phyloP scores from a whole-genome alignment of 192 early-diverging fungal genomes.

The Podila minutissima region DNA sequence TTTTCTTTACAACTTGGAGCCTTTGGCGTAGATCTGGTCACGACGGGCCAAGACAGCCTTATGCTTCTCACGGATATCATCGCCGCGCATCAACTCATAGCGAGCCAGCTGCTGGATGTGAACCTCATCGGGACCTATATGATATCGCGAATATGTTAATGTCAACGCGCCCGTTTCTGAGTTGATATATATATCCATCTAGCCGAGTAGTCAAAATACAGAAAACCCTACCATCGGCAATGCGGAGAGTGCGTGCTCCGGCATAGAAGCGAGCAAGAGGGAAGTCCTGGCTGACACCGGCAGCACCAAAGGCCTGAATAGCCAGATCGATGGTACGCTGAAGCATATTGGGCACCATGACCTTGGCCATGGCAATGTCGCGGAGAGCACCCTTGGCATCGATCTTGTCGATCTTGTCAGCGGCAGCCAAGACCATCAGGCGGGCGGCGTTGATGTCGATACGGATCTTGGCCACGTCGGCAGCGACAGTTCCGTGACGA shows the following conservation, averaged over 20 bases:
- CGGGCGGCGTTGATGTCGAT: conserved; percentile 93
- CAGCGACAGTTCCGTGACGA: conserved; percentile 84
- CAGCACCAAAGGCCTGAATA: conserved; percentile 94
- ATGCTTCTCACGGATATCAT: conserved; percentile 45
- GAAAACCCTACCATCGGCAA: conserved; percentile 79
- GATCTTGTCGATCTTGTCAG: conserved; percentile 88
- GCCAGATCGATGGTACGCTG: conserved; percentile 87
- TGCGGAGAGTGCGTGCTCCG: conserved; percentile 80
- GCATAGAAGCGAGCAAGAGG: conserved; percentile 88
- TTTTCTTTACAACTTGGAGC: conserved; percentile 28
- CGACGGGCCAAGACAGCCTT: conserved; percentile 22
- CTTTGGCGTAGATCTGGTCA: conserved; percentile 25
- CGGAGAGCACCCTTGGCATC: conserved; percentile 91
- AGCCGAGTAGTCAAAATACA: conserved; percentile 9
- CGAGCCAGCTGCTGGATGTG: conserved; percentile 87
- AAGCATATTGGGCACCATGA: conserved; percentile 83
- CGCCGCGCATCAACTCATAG: conserved; percentile 71
- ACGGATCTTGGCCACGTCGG: conserved; percentile 86
- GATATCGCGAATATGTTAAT: too few species aligned
- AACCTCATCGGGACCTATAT: conserved; percentile 82
- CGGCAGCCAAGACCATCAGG: conserved; percentile 93
- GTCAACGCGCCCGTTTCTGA: conserved; percentile 7
- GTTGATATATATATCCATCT: neutral
- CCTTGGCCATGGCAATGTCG: conserved; percentile 98
- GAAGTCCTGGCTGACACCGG: conserved; percentile 88